A percentile compares a stretch with the other conserved stretches of the same genome.
These are phyloP conservation scores for Aspergillus ochraceus DNA, from an alignment of 2,329 filamentous ascomycete species.

Conservation along the genomic window DNA sequence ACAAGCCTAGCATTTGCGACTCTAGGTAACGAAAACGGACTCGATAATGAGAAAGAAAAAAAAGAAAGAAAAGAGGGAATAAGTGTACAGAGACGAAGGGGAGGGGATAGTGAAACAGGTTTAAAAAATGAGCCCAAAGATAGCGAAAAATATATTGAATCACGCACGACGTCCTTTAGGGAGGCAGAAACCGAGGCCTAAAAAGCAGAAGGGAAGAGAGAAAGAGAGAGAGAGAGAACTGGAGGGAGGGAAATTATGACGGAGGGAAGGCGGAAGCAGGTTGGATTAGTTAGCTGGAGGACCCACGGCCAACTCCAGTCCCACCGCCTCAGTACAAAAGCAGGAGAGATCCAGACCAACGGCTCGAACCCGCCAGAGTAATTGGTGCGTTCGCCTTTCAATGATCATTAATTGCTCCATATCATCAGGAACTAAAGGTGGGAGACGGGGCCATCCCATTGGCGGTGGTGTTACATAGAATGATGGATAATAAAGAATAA, in stretches of 20 bases:
- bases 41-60: not conserved
- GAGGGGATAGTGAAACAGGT: not conserved
- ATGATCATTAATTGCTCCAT: not conserved
- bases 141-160: not conserved
- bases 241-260: not conserved
- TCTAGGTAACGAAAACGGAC: not conserved
- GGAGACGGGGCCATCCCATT: not conserved
- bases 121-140: not conserved
- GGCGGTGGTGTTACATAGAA: too few relatives aligned
- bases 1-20: conserved; percentile 25
- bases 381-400: not conserved
- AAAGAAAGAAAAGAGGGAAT: not conserved
- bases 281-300: not conserved
- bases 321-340: not conserved
- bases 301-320: not conserved
- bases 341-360: not conserved
- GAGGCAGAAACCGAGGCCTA: not conserved
- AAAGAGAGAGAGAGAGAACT: not conserved
- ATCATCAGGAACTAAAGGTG: not conserved
- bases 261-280: conserved; percentile 4
- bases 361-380: not conserved
- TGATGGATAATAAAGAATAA: too few relatives aligned
- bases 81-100: not conserved
- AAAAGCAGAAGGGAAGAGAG: not conserved
- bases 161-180: not conserved